Conservation (phyloP, 768 basidiomycete genomes). For the Phylloporus scabripes region DNA sequence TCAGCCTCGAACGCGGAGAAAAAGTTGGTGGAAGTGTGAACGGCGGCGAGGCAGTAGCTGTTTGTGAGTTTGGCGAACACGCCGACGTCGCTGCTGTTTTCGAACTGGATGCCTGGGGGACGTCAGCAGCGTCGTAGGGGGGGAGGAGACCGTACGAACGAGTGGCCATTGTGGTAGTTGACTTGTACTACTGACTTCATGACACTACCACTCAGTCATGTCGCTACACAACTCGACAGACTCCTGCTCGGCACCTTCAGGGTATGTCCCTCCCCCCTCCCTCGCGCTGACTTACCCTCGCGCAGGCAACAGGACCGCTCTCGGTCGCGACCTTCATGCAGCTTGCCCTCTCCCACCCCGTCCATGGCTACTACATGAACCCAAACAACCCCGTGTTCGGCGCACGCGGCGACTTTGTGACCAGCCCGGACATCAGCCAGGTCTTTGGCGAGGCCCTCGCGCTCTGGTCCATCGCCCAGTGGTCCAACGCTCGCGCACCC, state of each 20-base stretch:
- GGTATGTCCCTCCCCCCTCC: slow-evolving; percentile 33
- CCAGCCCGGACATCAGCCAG: slow-evolving; percentile 94
- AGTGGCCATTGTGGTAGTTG: slow-evolving; percentile 47
- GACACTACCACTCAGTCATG: background rate
- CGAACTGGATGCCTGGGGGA: slow-evolving; percentile 75
- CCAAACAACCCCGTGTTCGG: slow-evolving; percentile 75
- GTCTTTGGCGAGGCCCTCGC: slow-evolving; percentile 95
- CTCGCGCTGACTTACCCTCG: background rate
- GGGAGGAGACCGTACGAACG: slow-evolving; percentile 40
- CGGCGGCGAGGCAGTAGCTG: slow-evolving; percentile 91
- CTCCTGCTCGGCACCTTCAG: slow-evolving; percentile 68
- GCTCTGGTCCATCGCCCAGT: slow-evolving; percentile 80
- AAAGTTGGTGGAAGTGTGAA: slow-evolving; percentile 95
- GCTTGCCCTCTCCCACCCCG: slow-evolving; percentile 84
- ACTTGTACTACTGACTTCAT: background rate
- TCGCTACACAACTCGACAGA: slow-evolving; percentile 50
- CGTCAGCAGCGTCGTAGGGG: background rate
- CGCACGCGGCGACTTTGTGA: slow-evolving; percentile 85
- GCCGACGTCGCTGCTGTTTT: slow-evolving; percentile 92
- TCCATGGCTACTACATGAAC: slow-evolving; percentile 89
- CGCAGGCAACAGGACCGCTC: slow-evolving; percentile 82
- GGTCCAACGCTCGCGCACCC: slow-evolving; percentile 49
- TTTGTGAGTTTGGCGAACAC: slow-evolving; percentile 98
- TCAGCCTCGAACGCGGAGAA: slow-evolving; percentile 97
- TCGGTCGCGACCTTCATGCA: slow-evolving; percentile 90